Conservation (phyloP, 768 basidiomycete genomes). For the Stropharia rugosoannulata region DNA sequence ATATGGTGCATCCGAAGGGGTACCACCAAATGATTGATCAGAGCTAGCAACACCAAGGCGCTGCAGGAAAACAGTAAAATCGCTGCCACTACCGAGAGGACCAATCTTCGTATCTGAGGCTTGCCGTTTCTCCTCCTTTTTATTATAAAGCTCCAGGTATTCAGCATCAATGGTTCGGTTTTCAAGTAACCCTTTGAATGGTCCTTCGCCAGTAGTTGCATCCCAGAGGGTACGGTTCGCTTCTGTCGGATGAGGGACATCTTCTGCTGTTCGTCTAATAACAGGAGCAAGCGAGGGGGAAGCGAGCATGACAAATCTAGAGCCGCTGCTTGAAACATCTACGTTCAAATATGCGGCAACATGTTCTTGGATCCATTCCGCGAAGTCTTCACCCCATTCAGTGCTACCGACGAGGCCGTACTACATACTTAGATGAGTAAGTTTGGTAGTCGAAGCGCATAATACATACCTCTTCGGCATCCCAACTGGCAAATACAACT, state of each 20-base stretch:
- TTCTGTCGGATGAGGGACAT: constrained; percentile 72
- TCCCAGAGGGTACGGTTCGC: constrained; percentile 75
- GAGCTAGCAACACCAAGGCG: constrained; percentile 52
- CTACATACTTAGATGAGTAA: constrained; percentile 21
- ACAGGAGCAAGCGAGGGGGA: constrained; percentile 86
- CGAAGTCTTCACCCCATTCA: constrained; percentile 94
- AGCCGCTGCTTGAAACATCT: constrained; percentile 65
- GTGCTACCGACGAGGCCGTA: constrained; percentile 81
- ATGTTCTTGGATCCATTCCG: constrained; percentile 74
- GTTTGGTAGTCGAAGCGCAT: neutral
- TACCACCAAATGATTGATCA: constrained; percentile 38
- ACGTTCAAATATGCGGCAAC: constrained; percentile 89
- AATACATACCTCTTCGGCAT: constrained; percentile 65
- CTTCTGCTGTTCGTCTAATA: constrained; percentile 62
- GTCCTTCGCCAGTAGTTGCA: constrained; percentile 60
- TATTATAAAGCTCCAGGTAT: constrained; percentile 38
- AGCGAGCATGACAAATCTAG: constrained; percentile 52
- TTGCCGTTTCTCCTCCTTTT: constrained; percentile 28
- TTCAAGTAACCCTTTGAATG: constrained; percentile 35
- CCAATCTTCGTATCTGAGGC: constrained; percentile 42
- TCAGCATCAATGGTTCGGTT: constrained; percentile 39
- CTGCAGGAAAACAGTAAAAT: constrained; percentile 92
- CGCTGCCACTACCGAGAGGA: constrained; percentile 84
- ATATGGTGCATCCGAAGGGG: constrained; percentile 60
- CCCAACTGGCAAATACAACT: constrained; percentile 75